A percentile compares a stretch with the other conserved stretches of the same genome.
Evolutionary conservation across 192 early-diverging fungal genomes (phyloP).

Genomic region (Lobosporangium transversale): DNA sequence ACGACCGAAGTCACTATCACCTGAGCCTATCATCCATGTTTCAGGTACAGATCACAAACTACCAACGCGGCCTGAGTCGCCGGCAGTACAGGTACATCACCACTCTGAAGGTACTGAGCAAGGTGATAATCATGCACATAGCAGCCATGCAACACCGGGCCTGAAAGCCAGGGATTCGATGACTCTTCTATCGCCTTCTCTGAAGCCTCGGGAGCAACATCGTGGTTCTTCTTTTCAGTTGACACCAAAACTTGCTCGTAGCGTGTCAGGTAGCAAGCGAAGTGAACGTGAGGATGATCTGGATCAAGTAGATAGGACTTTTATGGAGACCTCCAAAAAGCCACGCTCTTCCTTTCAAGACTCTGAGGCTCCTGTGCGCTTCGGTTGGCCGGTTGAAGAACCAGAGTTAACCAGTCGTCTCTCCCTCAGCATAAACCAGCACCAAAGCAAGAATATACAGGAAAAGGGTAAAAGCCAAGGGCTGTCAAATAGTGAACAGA

Average conservation of each 20-base stretch:
- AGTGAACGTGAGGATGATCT: constrained; percentile 10
- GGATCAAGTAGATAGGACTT: too few species aligned
- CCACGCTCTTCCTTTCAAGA: constrained; percentile 30
- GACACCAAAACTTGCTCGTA: not conserved
- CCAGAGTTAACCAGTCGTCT: too few species aligned
- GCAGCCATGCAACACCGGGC: constrained; percentile 7
- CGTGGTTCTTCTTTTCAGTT: not conserved
- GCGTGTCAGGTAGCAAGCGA: not conserved
- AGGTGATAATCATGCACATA: not conserved
- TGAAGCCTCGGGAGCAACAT: not conserved
- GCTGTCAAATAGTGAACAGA: too few species aligned
- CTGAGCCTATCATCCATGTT: too few species aligned
- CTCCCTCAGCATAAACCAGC: not conserved
- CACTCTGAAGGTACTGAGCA: too few species aligned
- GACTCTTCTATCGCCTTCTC: constrained; percentile 17
- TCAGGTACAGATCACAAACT: too few species aligned
- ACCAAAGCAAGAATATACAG: not conserved
- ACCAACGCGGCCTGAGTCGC: too few species aligned
- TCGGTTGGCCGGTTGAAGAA: constrained; percentile 12
- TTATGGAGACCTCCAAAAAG: constrained; percentile 19
- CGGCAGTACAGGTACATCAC: too few species aligned
- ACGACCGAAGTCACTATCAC: too few species aligned
- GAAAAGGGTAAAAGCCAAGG: not conserved
- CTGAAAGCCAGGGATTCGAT: constrained; percentile 37
- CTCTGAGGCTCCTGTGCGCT: constrained; percentile 27